Percentiles rank a stretch among this genome's conserved stretches.
phyloP scores from a whole-genome alignment of 2,329 filamentous ascomycete species.

The Paraphoma sp. region DNA sequence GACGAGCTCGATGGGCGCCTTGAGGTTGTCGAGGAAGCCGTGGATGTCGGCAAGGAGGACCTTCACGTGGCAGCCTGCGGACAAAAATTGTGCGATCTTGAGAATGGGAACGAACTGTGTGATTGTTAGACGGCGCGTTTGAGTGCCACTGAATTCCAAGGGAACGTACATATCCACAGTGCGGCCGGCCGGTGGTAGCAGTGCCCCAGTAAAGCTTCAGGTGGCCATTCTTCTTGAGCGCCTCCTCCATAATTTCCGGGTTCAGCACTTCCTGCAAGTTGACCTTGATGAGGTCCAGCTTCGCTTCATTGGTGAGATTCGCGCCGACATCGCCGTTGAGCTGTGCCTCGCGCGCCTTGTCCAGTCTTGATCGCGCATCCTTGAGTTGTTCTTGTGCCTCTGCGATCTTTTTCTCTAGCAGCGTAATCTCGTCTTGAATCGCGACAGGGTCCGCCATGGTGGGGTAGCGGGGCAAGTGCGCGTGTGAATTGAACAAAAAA shows the following conservation, averaged over 20 bases:
- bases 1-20: slow-evolving; percentile 88
- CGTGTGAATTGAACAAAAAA: slow-evolving; percentile 13
- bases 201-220: slow-evolving; percentile 89
- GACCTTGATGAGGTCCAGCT: slow-evolving; percentile 76
- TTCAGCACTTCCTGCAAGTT: slow-evolving; percentile 86
- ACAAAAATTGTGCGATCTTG: slow-evolving; percentile 88
- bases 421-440: slow-evolving; percentile 39
- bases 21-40: slow-evolving; percentile 82
- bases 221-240: slow-evolving; percentile 69
- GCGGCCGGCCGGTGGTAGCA: slow-evolving; percentile 84
- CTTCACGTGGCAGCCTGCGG: slow-evolving; percentile 81
- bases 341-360: slow-evolving; percentile 26
- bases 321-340: slow-evolving; percentile 27
- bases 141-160: background rate
- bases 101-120: slow-evolving; percentile 75
- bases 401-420: slow-evolving; percentile 41
- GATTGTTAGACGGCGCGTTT: slow-evolving; percentile 11
- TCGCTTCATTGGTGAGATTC: slow-evolving; percentile 61
- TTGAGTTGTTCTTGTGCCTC: slow-evolving; percentile 38
- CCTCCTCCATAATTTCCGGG: slow-evolving; percentile 78
- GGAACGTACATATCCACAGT: slow-evolving; percentile 72
- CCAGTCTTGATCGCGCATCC: slow-evolving; percentile 37
- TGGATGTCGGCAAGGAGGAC: slow-evolving; percentile 72
- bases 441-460: slow-evolving; percentile 39
- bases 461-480: slow-evolving; percentile 32